Percentiles rank a stretch among this genome's conserved stretches.
Evolutionary conservation across 2,329 filamentous ascomycete species (phyloP).

Genomic region (Cucurbitaria berberidis): DNA sequence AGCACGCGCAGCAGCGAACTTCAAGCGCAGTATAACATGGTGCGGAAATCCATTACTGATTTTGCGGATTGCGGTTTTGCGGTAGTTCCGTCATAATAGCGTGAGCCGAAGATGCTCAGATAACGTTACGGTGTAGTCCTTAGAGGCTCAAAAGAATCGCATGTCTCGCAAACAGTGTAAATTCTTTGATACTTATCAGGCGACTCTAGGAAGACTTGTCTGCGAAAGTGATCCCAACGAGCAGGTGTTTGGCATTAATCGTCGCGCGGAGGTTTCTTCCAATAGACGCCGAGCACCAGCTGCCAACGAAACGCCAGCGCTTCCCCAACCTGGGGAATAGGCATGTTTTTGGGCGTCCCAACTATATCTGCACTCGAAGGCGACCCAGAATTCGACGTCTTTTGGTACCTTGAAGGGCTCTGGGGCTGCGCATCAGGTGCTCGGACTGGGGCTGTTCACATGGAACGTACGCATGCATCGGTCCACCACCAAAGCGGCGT

Average conservation of each 20-base stretch:
- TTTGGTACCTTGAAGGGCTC: conserved; percentile 9
- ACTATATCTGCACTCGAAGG: conserved; percentile 17
- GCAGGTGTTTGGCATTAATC: conserved; percentile 37
- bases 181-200: not conserved
- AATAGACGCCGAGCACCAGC: conserved; percentile 43
- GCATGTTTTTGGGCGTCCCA: conserved; percentile 17
- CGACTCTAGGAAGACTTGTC: conserved; percentile 11
- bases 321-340: conserved; percentile 28
- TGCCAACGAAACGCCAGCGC: conserved; percentile 43
- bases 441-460: conserved; percentile 26
- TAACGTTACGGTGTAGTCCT: conserved; percentile 1
- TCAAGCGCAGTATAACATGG: not conserved
- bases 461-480: conserved; percentile 25
- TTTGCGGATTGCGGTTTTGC: conserved; percentile 10
- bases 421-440: conserved; percentile 35
- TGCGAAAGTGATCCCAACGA: conserved; percentile 13
- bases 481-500: conserved; percentile 31
- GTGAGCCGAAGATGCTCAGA: conserved; percentile 15
- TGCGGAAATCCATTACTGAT: conserved; percentile 14
- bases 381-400: conserved; percentile 11
- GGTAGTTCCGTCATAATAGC: conserved; percentile 18
- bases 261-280: conserved; percentile 41
- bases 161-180: conserved; percentile 8
- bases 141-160: conserved; percentile 3
- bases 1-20: not conserved